phyloP scores from a whole-genome alignment of 2,329 filamentous ascomycete species.

The Ceratocystis cacaofunesta region DNA sequence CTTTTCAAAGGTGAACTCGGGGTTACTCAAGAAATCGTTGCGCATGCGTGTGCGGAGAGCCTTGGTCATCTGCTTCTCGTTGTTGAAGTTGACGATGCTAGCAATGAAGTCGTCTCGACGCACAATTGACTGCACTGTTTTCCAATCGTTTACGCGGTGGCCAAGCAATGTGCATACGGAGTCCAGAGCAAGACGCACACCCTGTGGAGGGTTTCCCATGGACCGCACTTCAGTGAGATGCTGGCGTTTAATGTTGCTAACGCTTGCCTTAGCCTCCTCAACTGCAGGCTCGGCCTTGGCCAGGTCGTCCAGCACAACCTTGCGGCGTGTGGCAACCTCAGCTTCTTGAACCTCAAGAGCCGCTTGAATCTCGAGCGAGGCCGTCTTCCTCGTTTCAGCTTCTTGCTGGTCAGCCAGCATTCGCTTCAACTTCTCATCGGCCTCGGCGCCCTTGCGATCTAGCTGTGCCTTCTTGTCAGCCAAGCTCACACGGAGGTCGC shows the following conservation, averaged over 20 bases:
- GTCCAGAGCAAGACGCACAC: conserved; percentile 83
- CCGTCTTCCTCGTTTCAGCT: conserved; percentile 78
- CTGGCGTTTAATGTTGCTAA: conserved; percentile 95
- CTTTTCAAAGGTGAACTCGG: conserved; percentile 90
- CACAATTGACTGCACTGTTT: conserved; percentile 73
- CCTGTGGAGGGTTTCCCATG: conserved; percentile 82
- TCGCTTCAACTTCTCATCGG: conserved; percentile 89
- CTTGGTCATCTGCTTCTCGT: conserved; percentile 86
- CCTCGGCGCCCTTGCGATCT: conserved; percentile 85
- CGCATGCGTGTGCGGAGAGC: conserved; percentile 73
- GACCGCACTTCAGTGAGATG: conserved; percentile 95
- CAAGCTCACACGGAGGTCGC: conserved; percentile 76
- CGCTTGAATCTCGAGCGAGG: conserved; percentile 75
- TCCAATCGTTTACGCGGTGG: conserved; percentile 83
- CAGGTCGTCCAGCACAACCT: conserved; percentile 75
- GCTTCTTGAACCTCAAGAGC: conserved; percentile 79
- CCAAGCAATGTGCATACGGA: conserved; percentile 93
- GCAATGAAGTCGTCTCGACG: conserved; percentile 93
- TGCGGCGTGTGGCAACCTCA: conserved; percentile 67
- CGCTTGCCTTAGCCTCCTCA: conserved; percentile 80
- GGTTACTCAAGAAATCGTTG: conserved; percentile 77
- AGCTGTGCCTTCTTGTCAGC: conserved; percentile 89
- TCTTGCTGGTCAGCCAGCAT: conserved; percentile 95
- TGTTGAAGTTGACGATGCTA: conserved; percentile 94
- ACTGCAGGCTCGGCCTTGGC: conserved; percentile 88